These are phyloP conservation scores for Myxozyma sirexii DNA, from an alignment of 805 yeast species.

Conservation along the genomic window DNA sequence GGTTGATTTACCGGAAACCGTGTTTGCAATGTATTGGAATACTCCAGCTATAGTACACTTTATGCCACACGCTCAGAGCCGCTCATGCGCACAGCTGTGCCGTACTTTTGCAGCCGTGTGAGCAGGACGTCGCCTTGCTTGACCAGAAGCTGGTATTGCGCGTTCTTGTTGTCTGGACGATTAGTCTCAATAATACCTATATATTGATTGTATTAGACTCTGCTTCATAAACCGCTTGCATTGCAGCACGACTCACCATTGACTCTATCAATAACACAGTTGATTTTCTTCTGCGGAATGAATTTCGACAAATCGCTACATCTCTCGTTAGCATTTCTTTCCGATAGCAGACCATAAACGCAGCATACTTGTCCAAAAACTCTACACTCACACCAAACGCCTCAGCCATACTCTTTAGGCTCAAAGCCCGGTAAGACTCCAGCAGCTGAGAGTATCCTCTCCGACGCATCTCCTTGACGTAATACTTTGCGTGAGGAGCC, in stretches of 20 bases:
- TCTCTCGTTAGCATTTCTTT: background rate
- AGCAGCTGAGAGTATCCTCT: slow-evolving; percentile 92
- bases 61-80: slow-evolving; percentile 65
- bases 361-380: slow-evolving; percentile 61
- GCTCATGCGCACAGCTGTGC: slow-evolving; percentile 93
- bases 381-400: slow-evolving; percentile 88
- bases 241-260: slow-evolving; percentile 54
- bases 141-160: slow-evolving; percentile 84
- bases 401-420: slow-evolving; percentile 89
- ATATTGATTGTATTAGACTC: background rate
- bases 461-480: slow-evolving; percentile 89
- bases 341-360: background rate
- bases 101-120: slow-evolving; percentile 93
- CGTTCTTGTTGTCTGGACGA: slow-evolving; percentile 93
- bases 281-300: slow-evolving; percentile 89
- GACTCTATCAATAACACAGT: slow-evolving; percentile 94
- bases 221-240: no score
- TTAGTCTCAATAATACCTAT: slow-evolving; percentile 80
- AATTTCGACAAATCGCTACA: slow-evolving; percentile 76
- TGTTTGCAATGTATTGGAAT: no score
- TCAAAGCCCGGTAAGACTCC: slow-evolving; percentile 90
- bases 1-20: no score
- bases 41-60: no score
- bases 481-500: slow-evolving; percentile 76
- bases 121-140: slow-evolving; percentile 90